These are phyloP conservation scores for Xylariaceae sp. DNA, from an alignment of 2,329 filamentous ascomycete species.

Conservation along the genomic window DNA sequence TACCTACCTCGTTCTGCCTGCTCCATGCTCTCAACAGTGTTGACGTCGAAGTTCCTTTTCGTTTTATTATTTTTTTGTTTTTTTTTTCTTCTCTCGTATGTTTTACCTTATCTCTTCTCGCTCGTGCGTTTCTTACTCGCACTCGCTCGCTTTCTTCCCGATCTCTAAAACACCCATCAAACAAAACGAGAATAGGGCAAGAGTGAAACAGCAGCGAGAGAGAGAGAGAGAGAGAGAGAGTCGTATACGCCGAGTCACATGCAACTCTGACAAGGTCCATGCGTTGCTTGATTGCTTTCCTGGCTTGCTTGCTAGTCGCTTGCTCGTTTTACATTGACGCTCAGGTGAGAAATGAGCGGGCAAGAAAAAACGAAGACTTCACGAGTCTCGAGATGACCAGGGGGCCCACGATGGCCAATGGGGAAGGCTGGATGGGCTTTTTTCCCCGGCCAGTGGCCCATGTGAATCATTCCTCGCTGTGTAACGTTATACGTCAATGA, in stretches of 20 bases:
- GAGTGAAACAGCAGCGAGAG: background rate
- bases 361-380: constrained; percentile 4
- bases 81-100: background rate
- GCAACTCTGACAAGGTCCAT: background rate
- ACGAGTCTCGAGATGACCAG: constrained; percentile 5
- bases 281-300: background rate
- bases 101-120: no score
- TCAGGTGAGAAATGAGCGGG: constrained; percentile 2
- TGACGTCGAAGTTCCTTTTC: constrained; percentile 4
- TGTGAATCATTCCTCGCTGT: constrained; percentile 15
- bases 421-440: background rate
- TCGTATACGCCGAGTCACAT: background rate
- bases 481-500: constrained; percentile 15
- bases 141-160: background rate
- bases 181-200: background rate
- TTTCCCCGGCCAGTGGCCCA: constrained; percentile 7
- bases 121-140: background rate
- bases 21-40: constrained; percentile 4
- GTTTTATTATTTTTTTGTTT: background rate
- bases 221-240: background rate
- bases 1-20: background rate
- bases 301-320: background rate
- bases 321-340: background rate
- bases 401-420: constrained; percentile 7
- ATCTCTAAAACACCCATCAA: background rate